Evolutionary conservation across 192 early-diverging fungal species (phyloP).

Genomic region (Allomyces macrogynus): DNA sequence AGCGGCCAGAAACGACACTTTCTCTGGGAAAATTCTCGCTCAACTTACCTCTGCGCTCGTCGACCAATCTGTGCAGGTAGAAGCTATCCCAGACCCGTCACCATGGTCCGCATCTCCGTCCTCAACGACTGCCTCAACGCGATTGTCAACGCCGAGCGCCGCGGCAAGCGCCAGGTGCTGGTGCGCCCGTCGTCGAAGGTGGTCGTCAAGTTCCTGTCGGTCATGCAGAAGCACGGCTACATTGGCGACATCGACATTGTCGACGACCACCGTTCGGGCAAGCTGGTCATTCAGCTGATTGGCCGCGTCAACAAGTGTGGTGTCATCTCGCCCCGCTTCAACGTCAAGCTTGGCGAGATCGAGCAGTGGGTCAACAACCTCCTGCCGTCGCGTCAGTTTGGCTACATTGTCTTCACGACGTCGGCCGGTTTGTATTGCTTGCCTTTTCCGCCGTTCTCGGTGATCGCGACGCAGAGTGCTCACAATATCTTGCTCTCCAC

Average conservation of each 20-base stretch:
- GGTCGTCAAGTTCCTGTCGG: slow-evolving; percentile 94
- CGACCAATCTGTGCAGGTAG: not conserved
- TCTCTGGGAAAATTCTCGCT: not conserved
- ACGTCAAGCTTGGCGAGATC: slow-evolving; percentile 79
- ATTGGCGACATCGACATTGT: slow-evolving; percentile 98
- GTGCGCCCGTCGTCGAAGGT: slow-evolving; percentile 96
- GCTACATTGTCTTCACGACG: slow-evolving; percentile 53
- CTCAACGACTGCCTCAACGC: slow-evolving; percentile 92
- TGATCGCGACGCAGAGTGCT: too few species aligned
- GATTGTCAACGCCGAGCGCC: slow-evolving; percentile 98
- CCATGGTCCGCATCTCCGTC: slow-evolving; percentile 95
- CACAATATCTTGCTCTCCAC: too few species aligned
- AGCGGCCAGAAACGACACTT: not conserved
- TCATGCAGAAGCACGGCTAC: slow-evolving; percentile 99
- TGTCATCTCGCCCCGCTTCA: slow-evolving; percentile 97
- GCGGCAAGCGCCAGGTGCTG: slow-evolving; percentile 93
- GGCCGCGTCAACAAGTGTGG: slow-evolving; percentile 99
- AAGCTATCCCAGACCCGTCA: slow-evolving; percentile 7
- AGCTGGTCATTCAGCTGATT: slow-evolving; percentile 95
- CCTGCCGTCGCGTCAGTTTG: slow-evolving; percentile 96
- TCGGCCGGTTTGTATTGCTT: slow-evolving; percentile 3
- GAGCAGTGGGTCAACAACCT: slow-evolving; percentile 96
- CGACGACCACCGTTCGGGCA: slow-evolving; percentile 92
- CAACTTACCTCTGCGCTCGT: not conserved
- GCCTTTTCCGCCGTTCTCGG: too few species aligned